Percentiles rank a stretch among this genome's conserved stretches.
Evolutionary conservation across 371 early-diverging fungal genomes (phyloP).

Genomic region (Mucor circinelloides): DNA sequence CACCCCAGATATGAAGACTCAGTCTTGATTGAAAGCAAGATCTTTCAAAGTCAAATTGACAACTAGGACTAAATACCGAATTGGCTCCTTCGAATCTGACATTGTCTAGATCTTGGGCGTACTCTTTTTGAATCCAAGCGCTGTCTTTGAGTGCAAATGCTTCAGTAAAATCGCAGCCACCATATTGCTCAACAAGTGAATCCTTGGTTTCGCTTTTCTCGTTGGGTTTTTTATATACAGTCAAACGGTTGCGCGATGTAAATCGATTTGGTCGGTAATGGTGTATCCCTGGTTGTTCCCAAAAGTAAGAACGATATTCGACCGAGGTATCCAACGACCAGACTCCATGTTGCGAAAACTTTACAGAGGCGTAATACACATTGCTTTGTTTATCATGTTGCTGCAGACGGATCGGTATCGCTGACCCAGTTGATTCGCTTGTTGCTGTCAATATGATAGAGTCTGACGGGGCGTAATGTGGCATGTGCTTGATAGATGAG

Average conservation of each 20-base stretch:
- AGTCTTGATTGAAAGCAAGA: background rate
- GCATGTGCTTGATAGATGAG: conserved; percentile 23
- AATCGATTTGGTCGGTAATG: conserved; percentile 33
- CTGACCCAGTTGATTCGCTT: conserved; percentile 7
- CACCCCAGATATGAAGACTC: conserved; percentile 40
- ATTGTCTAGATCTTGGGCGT: background rate
- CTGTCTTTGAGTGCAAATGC: background rate
- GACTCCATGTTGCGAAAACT: conserved; percentile 17
- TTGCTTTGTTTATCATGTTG: conserved; percentile 31
- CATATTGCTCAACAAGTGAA: background rate
- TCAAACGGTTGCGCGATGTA: conserved; percentile 24
- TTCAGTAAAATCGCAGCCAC: background rate
- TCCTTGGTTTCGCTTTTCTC: background rate
- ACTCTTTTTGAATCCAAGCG: background rate
- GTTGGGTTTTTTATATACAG: background rate
- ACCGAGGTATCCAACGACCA: conserved; percentile 30
- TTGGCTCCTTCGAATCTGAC: background rate
- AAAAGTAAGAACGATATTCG: conserved; percentile 48
- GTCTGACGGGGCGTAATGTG: conserved; percentile 37
- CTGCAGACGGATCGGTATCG: conserved; percentile 25
- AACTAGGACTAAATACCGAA: background rate
- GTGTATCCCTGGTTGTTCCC: conserved; percentile 39
- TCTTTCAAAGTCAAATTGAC: conserved; percentile 8
- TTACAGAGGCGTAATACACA: conserved; percentile 32
- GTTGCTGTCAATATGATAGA: conserved; percentile 34